These are phyloP conservation scores for Fusarium dlaminii DNA, from an alignment of 2,329 filamentous ascomycete genomes.

Conservation along the genomic window DNA sequence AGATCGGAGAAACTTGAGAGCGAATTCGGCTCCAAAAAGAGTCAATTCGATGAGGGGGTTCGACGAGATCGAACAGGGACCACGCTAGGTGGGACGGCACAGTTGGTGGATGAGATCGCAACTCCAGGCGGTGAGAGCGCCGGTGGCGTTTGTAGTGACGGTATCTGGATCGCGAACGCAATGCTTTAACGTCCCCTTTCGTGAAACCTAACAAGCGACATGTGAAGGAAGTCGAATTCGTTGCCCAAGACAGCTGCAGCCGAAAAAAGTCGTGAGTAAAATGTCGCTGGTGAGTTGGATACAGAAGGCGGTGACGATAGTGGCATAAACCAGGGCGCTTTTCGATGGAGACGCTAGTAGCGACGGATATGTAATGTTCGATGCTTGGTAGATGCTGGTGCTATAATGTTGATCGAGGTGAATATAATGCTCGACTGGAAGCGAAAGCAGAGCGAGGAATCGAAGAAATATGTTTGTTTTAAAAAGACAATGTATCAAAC, in stretches of 20 bases:
- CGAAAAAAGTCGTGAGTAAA: slow-evolving; percentile 24
- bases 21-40: slow-evolving; percentile 35
- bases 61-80: slow-evolving; percentile 40
- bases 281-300: slow-evolving; percentile 29
- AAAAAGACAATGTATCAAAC: slow-evolving; percentile 35
- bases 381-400: slow-evolving; percentile 4
- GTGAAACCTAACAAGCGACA: slow-evolving; percentile 36
- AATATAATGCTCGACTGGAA: slow-evolving; percentile 23
- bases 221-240: slow-evolving; percentile 26
- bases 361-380: slow-evolving; percentile 2
- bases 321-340: slow-evolving; percentile 40
- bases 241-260: slow-evolving; percentile 16
- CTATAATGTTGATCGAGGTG: slow-evolving; percentile 1
- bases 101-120: slow-evolving; percentile 36
- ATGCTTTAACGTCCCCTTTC: slow-evolving; percentile 40
- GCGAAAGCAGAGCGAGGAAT: slow-evolving; percentile 21
- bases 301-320: slow-evolving; percentile 40
- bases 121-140: slow-evolving; percentile 32
- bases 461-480: slow-evolving; percentile 24
- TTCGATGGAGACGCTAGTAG: slow-evolving; percentile 30
- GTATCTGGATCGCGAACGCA: slow-evolving; percentile 31
- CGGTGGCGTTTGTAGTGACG: slow-evolving; percentile 16
- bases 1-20: slow-evolving; percentile 29
- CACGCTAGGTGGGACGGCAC: slow-evolving; percentile 44
- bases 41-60: slow-evolving; percentile 34